Conservation (phyloP, 2,329 filamentous ascomycete species). For the Hypoxylon sp. region DNA sequence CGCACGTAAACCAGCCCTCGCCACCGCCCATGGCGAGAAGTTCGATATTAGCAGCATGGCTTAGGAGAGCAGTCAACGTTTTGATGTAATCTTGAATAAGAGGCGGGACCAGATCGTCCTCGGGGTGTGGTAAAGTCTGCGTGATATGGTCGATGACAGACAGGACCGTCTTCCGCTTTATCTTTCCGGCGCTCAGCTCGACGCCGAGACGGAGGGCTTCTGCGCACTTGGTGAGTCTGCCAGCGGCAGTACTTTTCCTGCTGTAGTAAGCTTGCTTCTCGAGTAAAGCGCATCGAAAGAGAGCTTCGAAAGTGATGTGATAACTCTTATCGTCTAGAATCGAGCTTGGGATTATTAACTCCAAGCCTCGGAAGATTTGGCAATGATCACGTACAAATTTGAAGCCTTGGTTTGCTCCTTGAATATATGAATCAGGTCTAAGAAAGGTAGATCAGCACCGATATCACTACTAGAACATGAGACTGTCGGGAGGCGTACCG, state of each 20-base stretch:
- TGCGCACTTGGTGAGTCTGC: conserved; percentile 73
- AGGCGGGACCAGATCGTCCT: conserved; percentile 71
- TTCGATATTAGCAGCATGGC: conserved; percentile 80
- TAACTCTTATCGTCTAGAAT: conserved; percentile 77
- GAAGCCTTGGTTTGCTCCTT: conserved; percentile 40
- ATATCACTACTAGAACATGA: neutral
- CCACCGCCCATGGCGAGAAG: conserved; percentile 67
- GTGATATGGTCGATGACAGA: conserved; percentile 83
- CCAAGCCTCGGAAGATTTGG: neutral
- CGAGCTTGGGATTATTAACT: conserved; percentile 28
- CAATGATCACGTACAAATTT: conserved; percentile 36
- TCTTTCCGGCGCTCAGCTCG: conserved; percentile 69
- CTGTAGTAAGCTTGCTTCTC: conserved; percentile 73
- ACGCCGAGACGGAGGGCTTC: conserved; percentile 76
- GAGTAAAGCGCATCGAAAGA: conserved; percentile 73
- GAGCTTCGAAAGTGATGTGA: conserved; percentile 78
- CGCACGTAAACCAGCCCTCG: conserved; percentile 72
- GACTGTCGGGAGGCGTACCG: conserved; percentile 29
- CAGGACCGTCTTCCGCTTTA: conserved; percentile 80
- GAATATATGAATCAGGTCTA: conserved; percentile 45
- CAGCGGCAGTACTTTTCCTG: conserved; percentile 54
- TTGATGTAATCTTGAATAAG: conserved; percentile 82
- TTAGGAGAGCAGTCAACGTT: conserved; percentile 73
- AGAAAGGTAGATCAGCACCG: conserved; percentile 2
- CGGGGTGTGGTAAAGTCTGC: conserved; percentile 70